Percentiles rank a stretch among this genome's conserved stretches.
Evolutionary conservation across 1,284 basidiomycete species (phyloP).

Genomic region (Cutaneotrichosporon sp.): DNA sequence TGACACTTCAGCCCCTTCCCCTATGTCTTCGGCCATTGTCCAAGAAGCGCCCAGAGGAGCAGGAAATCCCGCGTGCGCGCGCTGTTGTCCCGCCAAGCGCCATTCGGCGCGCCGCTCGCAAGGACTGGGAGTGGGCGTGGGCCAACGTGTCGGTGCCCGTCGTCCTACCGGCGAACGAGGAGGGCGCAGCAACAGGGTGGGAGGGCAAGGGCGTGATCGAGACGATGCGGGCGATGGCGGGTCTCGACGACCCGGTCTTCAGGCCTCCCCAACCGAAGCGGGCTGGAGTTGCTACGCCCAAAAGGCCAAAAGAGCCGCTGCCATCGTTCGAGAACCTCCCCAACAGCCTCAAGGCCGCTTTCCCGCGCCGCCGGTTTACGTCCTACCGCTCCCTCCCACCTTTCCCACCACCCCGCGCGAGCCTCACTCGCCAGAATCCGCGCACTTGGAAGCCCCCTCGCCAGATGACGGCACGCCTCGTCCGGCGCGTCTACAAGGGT

Average conservation of each 20-base stretch:
- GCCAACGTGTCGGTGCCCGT: slow-evolving; percentile 28
- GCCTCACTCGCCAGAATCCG: slow-evolving; percentile 33
- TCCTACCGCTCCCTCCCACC: neutral
- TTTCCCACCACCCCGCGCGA: slow-evolving; percentile 30
- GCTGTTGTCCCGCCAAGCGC: neutral
- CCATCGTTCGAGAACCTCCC: slow-evolving; percentile 15
- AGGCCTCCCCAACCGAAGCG: neutral
- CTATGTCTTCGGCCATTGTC: slow-evolving; percentile 5
- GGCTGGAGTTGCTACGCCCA: neutral
- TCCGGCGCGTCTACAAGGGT: slow-evolving; percentile 31
- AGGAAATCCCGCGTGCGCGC: neutral
- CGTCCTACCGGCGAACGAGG: slow-evolving; percentile 8
- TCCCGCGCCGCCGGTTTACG: neutral
- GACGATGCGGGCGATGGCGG: slow-evolving; percentile 30
- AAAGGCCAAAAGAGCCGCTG: neutral
- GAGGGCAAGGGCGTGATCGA: slow-evolving; percentile 19
- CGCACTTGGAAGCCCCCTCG: slow-evolving; percentile 33
- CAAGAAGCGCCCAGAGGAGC: neutral
- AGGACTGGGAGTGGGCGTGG: slow-evolving; percentile 13
- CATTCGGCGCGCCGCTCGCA: neutral
- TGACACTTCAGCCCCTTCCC: slow-evolving; percentile 14
- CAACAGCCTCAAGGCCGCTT: slow-evolving; percentile 7
- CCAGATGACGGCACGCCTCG: slow-evolving; percentile 25
- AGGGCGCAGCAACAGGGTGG: slow-evolving; percentile 19
- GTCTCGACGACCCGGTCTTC: slow-evolving; percentile 12